Percentiles rank a stretch among this genome's conserved stretches.
Conservation (phyloP, 2,329 filamentous ascomycete genomes). For the Zalaria sp. region DNA sequence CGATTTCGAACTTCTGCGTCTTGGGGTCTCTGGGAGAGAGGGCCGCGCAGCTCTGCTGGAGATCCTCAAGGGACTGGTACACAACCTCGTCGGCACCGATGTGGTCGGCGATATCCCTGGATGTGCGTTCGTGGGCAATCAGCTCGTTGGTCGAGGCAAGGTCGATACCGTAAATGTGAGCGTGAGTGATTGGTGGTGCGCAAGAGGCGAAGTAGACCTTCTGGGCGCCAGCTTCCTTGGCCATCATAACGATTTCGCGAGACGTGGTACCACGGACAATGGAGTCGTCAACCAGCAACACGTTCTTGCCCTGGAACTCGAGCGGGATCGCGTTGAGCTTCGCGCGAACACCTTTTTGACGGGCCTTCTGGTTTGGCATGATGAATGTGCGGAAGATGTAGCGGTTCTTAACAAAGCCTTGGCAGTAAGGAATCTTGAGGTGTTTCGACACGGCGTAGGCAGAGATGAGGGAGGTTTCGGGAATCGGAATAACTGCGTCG, state of each 20-base stretch:
- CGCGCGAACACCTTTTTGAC: constrained; percentile 74
- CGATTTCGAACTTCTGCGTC: constrained; percentile 64
- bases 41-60: constrained; percentile 66
- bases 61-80: constrained; percentile 61
- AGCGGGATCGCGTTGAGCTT: constrained; percentile 79
- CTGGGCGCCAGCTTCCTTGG: constrained; percentile 65
- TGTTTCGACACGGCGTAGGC: constrained; percentile 62
- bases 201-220: constrained; percentile 76
- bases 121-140: constrained; percentile 53
- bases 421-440: constrained; percentile 62
- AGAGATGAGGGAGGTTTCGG: constrained; percentile 70
- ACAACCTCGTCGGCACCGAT: constrained; percentile 67
- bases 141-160: constrained; percentile 57
- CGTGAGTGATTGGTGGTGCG: constrained; percentile 65
- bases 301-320: constrained; percentile 69
- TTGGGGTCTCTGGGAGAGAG: constrained; percentile 45
- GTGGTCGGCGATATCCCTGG: constrained; percentile 46
- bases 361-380: constrained; percentile 65
- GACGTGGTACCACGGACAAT: constrained; percentile 79
- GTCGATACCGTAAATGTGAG: constrained; percentile 77
- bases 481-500: constrained; percentile 73
- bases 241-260: constrained; percentile 70
- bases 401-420: constrained; percentile 79
- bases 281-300: constrained; percentile 78
- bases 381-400: constrained; percentile 85